These are phyloP conservation scores for Tetrapisispora namnaoensis DNA, from an alignment of 805 yeast genomes.

Conservation along the genomic window DNA sequence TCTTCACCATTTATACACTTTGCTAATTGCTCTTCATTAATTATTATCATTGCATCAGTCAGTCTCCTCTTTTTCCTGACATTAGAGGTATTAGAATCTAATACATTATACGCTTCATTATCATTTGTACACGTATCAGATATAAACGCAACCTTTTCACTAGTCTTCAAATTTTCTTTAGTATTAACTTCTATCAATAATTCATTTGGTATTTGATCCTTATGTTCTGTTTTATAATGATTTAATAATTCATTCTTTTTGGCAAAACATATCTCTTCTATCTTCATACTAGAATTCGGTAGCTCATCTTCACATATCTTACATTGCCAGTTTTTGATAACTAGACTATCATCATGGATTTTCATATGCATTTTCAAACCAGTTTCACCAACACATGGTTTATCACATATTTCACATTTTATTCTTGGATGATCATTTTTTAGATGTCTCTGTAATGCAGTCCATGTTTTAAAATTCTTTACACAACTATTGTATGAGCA, in stretches of 20 bases:
- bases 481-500: slow-evolving; percentile 59
- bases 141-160: background rate
- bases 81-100: background rate
- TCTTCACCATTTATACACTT: slow-evolving; percentile 15
- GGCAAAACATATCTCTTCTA: slow-evolving; percentile 32
- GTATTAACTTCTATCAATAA: background rate
- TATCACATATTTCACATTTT: slow-evolving; percentile 54
- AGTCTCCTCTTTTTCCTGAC: background rate
- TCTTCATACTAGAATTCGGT: background rate
- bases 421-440: slow-evolving; percentile 65
- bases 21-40: slow-evolving; percentile 21
- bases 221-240: slow-evolving; percentile 48
- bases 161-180: background rate
- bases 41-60: slow-evolving; percentile 7
- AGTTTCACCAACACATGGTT: slow-evolving; percentile 59
- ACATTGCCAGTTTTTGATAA: slow-evolving; percentile 61
- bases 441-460: slow-evolving; percentile 60
- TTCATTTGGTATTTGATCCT: slow-evolving; percentile 8
- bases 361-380: slow-evolving; percentile 68
- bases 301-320: slow-evolving; percentile 33
- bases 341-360: slow-evolving; percentile 48
- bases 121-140: background rate
- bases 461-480: slow-evolving; percentile 56
- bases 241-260: slow-evolving; percentile 46
- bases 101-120: background rate